Evolutionary conservation across 441 rosid genomes (phyloP), one percentile per base, ranked within the genome.

Genomic region (Erysimum cheiri): DNA sequence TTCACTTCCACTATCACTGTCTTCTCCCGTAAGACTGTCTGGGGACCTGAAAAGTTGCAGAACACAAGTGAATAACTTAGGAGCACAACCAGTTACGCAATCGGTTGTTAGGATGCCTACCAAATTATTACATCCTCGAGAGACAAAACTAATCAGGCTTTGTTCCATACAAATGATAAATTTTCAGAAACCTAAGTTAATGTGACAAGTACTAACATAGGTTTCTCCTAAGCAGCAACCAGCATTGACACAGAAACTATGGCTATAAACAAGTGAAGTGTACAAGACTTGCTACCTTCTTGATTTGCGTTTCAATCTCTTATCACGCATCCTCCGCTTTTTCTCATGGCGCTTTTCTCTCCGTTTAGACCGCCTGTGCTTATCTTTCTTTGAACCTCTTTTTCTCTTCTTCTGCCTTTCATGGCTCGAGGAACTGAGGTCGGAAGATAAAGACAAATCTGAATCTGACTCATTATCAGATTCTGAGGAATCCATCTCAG

Each of bases 371-470:
- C 88, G 93, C 54, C 77, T 88, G 75, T 85, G 73, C 74, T 85
- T 92, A 40, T 87, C 98, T 71, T 80, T 83, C 77, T 79, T 94
- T 44, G 91, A 89, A 71, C 85, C 81, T 80, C 84, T 88, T 81
- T 85, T 92, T 70, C 94, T 87, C 85, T 85, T 91, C 78, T 76
- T 88, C 13, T 71, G 88, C 69, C 87, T 86, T 55, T 94, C 98
- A 75, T 87, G 91, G 74, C 97, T 92, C 56, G 98, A 92, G 68
- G 96, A 90, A 70, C 94, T 94, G 49, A 78, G 68, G 59, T 88
- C 87, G 77, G 98, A 88, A 36, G 97, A 86, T 5, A 85, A 84
- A 33, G 91, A 82, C 19, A 75, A 49, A 75, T 63, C 64, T 22
- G 89, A 84, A 77, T 90, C 97, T 63, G 88, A 84, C 82, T 91